A percentile compares a stretch with the other conserved stretches of the same genome.
Evolutionary conservation across 2,329 filamentous ascomycete species (phyloP).

Genomic region (Penicillium thymicola): DNA sequence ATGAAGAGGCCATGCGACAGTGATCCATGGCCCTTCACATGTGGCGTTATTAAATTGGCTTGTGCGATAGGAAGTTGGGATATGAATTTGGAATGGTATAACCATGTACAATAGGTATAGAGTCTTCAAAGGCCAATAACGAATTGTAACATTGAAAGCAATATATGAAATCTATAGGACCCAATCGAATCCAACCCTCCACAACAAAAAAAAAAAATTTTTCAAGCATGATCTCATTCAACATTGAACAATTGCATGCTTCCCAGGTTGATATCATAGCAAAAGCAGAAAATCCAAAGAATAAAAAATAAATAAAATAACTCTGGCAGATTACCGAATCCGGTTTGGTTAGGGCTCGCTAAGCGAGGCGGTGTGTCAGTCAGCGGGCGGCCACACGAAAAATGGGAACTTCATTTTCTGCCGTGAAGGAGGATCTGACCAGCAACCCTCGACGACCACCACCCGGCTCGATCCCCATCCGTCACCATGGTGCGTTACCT

Average conservation of each 20-base stretch:
- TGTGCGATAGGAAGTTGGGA: neutral
- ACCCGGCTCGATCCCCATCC: constrained; percentile 52
- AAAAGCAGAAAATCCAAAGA: neutral
- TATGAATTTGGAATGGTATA: constrained; percentile 3
- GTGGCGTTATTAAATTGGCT: constrained; percentile 5
- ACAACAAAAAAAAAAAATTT: neutral
- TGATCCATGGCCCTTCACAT: constrained; percentile 3
- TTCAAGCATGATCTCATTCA: neutral
- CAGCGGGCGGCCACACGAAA: constrained; percentile 44
- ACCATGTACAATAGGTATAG: constrained; percentile 22
- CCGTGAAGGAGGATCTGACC: constrained; percentile 44
- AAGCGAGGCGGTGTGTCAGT: constrained; percentile 42
- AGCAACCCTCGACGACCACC: constrained; percentile 46
- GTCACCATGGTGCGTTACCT: constrained; percentile 49
- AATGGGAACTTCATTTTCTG: constrained; percentile 35
- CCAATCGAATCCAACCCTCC: neutral
- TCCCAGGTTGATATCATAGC: neutral
- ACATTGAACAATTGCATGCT: neutral
- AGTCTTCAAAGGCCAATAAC: neutral
- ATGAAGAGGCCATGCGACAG: constrained; percentile 1
- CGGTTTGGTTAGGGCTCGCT: constrained; percentile 42
- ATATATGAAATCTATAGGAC: neutral
- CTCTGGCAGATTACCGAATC: constrained; percentile 24
- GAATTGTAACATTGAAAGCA: constrained; percentile 3
- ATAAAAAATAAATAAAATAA: constrained; percentile 1